A percentile compares a stretch with the other conserved stretches of the same genome.
phyloP scores from a whole-genome alignment of 257 asterid species.

The Scutellaria minor region DNA sequence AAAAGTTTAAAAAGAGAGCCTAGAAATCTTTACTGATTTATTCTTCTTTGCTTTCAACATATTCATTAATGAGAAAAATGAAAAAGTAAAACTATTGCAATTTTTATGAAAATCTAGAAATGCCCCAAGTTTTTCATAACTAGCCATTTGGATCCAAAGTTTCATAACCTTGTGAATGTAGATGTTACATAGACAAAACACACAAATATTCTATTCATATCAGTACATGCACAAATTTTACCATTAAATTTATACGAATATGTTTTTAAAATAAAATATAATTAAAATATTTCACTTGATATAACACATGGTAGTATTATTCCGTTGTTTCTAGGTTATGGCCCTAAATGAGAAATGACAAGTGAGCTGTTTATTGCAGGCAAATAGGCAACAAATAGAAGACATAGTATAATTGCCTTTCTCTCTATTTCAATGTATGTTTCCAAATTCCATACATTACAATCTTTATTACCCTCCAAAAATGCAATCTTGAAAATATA shows the following conservation, averaged over 20 bases:
- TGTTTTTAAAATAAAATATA: not conserved
- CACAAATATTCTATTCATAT: too few species aligned
- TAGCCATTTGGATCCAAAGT: too few species aligned
- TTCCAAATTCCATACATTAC: conserved; percentile 35
- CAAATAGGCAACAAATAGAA: conserved; percentile 28
- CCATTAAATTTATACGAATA: not conserved
- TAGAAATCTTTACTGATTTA: too few species aligned
- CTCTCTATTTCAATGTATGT: conserved; percentile 34
- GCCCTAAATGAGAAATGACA: conserved; percentile 5
- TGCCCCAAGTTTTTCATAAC: too few species aligned
- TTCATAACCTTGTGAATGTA: too few species aligned
- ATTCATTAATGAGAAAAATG: not conserved
- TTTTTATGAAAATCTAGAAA: too few species aligned
- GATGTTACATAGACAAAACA: too few species aligned
- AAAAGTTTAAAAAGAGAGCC: too few species aligned
- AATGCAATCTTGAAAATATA: conserved; percentile 25
- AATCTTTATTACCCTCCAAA: conserved; percentile 44
- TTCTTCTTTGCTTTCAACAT: not conserved
- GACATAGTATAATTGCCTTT: not conserved
- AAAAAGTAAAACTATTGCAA: not conserved
- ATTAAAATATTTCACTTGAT: not conserved
- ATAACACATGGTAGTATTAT: not conserved
- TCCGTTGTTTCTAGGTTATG: not conserved
- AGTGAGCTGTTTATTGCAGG: conserved; percentile 1
- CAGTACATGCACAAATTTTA: not conserved